phyloP scores from a whole-genome alignment of 1,284 basidiomycete genomes.

The Boletus chippewaensis region DNA sequence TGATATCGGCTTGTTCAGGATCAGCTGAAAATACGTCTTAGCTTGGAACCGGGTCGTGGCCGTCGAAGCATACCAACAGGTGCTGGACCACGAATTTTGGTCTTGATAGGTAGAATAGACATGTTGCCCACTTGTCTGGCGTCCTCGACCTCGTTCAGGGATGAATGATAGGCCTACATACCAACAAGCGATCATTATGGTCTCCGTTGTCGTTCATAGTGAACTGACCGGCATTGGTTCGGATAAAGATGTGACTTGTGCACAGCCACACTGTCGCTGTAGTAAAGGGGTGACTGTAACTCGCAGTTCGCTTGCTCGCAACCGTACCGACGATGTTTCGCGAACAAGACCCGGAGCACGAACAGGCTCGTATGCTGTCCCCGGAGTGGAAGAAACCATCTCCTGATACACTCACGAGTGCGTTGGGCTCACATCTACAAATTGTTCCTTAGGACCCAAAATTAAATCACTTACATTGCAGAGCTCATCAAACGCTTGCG shows the following conservation, averaged over 20 bases:
- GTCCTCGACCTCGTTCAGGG: constrained; percentile 84
- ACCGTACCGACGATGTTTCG: constrained; percentile 29
- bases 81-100: constrained; percentile 88
- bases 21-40: constrained; percentile 49
- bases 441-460: neutral
- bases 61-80: constrained; percentile 55
- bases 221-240: constrained; percentile 28
- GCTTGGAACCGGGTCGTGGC: neutral
- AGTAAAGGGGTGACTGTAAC: no score
- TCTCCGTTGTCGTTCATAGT: neutral
- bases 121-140: constrained; percentile 86
- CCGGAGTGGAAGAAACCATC: constrained; percentile 47
- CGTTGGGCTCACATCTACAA: constrained; percentile 18
- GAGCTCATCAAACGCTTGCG: constrained; percentile 78
- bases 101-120: constrained; percentile 85
- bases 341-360: constrained; percentile 36
- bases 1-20: constrained; percentile 76
- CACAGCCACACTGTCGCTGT: constrained; percentile 11
- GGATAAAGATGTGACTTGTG: neutral
- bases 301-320: neutral
- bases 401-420: constrained; percentile 70
- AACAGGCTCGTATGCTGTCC: constrained; percentile 43
- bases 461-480: constrained; percentile 26
- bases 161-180: constrained; percentile 88
- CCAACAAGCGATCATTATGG: constrained; percentile 4